A percentile compares a stretch with the other conserved stretches of the same genome.
Conservation (phyloP, 2,329 filamentous ascomycete genomes). For the Cordyceps javanica region DNA sequence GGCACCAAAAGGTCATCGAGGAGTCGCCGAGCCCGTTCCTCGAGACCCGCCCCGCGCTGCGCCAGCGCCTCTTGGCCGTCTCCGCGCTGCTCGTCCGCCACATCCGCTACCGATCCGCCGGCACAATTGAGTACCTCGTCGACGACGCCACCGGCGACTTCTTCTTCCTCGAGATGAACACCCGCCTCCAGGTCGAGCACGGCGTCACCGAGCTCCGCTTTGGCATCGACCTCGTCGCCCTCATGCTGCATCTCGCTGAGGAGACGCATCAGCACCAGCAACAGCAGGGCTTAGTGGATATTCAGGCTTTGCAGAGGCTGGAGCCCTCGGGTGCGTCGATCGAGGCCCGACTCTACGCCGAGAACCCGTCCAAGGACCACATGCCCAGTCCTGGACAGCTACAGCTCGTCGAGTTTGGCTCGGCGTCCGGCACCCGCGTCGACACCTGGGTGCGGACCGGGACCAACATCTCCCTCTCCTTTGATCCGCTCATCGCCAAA, state of each 20-base stretch:
- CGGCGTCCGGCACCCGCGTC: conserved; percentile 42
- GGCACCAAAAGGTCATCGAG: conserved; percentile 42
- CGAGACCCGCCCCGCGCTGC: background rate
- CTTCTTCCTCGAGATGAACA: conserved; percentile 41
- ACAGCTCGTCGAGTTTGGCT: conserved; percentile 50
- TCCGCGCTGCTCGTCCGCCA: background rate
- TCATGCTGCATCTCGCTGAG: conserved; percentile 34
- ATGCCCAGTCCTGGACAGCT: conserved; percentile 53
- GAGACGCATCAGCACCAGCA: background rate
- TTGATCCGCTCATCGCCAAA: conserved; percentile 53
- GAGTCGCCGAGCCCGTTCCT: conserved; percentile 21
- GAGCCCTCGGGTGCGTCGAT: conserved; percentile 27
- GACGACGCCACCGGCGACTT: conserved; percentile 25
- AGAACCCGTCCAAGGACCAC: conserved; percentile 52
- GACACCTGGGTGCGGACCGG: conserved; percentile 60
- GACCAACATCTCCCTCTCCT: conserved; percentile 49
- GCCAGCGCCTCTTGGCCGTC: background rate
- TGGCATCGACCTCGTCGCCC: conserved; percentile 63
- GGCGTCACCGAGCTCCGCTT: conserved; percentile 65
- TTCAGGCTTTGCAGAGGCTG: background rate
- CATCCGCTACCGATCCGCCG: conserved; percentile 28
- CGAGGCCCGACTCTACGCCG: conserved; percentile 36
- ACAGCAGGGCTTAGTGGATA: background rate
- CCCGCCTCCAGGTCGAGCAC: conserved; percentile 40
- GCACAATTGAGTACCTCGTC: conserved; percentile 36